Evolutionary conservation across 148 eudicot species (phyloP).

Genomic region (Rhododendron simsii): DNA sequence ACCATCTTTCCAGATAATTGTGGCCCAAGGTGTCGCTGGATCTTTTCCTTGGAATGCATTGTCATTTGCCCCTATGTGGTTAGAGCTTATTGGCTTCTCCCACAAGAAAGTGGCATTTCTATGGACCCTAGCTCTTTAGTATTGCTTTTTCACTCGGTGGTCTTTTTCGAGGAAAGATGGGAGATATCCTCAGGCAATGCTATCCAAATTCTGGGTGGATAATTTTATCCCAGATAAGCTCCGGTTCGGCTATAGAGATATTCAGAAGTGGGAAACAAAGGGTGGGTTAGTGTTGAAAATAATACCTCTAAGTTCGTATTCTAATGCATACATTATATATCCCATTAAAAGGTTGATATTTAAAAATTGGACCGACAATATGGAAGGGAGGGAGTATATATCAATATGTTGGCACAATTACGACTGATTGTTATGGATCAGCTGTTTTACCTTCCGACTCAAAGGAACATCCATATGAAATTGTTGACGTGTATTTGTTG

Average conservation of each 20-base stretch:
- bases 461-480: not conserved
- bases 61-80: conserved; percentile 84
- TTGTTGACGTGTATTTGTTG: not conserved
- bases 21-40: conserved; percentile 82
- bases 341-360: no score
- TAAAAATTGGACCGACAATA: no score
- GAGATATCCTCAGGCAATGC: conserved; percentile 49
- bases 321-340: no score
- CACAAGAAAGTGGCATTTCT: conserved; percentile 63
- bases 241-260: conserved; percentile 51
- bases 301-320: no score
- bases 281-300: no score
- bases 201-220: conserved; percentile 77
- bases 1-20: conserved; percentile 72
- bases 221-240: conserved; percentile 75
- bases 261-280: no score
- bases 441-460: no score
- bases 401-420: no score
- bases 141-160: conserved; percentile 62
- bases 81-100: conserved; percentile 84
- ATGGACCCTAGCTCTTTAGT: conserved; percentile 52
- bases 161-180: conserved; percentile 75
- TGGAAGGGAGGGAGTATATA: no score
- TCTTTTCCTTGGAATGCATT: conserved; percentile 77
- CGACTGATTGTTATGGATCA: no score